phyloP scores from a whole-genome alignment of 164 flowering plant species.

The Magnolia kwangsiensis region DNA sequence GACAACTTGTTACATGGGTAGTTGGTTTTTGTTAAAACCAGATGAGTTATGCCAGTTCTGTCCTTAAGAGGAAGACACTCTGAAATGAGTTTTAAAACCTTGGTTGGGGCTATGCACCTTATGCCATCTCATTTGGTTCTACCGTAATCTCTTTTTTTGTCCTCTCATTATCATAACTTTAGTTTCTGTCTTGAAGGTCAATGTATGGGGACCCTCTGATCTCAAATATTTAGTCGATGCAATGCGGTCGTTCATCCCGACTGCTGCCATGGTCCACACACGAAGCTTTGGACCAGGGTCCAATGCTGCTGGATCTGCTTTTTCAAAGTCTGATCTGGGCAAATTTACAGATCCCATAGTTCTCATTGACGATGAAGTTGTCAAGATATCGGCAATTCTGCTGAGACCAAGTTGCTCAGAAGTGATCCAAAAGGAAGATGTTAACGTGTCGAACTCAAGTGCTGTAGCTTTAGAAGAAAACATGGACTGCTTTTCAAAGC shows the following conservation, averaged over 20 bases:
- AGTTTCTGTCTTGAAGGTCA: constrained; percentile 49
- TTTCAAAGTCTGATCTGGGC: constrained; percentile 12
- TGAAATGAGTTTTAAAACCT: neutral
- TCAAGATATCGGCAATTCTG: constrained; percentile 82
- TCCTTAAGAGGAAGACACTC: neutral
- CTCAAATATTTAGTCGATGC: constrained; percentile 80
- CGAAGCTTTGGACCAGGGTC: constrained; percentile 65
- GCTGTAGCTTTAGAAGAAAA: constrained; percentile 7
- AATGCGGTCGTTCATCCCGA: constrained; percentile 81
- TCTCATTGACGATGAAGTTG: constrained; percentile 76
- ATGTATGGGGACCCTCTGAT: constrained; percentile 95
- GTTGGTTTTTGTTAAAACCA: neutral
- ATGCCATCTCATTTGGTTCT: too few relatives aligned
- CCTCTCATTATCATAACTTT: neutral
- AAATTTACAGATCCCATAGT: constrained; percentile 46
- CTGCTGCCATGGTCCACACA: constrained; percentile 91
- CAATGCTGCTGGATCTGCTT: constrained; percentile 25
- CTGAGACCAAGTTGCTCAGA: constrained; percentile 39
- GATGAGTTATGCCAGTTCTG: neutral
- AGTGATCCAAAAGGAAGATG: constrained; percentile 4
- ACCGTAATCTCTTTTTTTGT: neutral
- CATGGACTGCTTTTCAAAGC: constrained; percentile 8
- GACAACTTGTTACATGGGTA: neutral
- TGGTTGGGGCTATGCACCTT: neutral
- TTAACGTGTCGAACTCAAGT: neutral